Conservation (phyloP, 495 filamentous ascomycete species). For the Cudoniella acicularis region DNA sequence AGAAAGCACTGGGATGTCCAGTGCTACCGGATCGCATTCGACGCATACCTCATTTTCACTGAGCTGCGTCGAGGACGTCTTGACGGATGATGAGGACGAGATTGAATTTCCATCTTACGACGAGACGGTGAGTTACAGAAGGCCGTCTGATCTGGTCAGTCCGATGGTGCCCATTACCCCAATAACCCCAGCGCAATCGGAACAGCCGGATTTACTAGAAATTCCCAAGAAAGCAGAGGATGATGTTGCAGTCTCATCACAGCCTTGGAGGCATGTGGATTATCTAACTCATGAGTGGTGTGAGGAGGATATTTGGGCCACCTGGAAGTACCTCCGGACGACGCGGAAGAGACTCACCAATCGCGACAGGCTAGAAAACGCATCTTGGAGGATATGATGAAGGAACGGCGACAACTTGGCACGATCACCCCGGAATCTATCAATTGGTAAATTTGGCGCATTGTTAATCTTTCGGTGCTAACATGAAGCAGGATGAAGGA, state of each 20-base stretch:
- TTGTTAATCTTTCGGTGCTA: not conserved
- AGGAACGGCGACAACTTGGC: conserved; percentile 73
- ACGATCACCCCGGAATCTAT: conserved; percentile 38
- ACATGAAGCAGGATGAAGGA: conserved; percentile 73
- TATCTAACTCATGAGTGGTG: conserved; percentile 93
- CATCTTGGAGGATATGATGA: conserved; percentile 97
- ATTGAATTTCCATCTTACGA: conserved; percentile 57
- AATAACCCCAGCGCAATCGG: conserved; percentile 18
- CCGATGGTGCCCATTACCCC: not conserved
- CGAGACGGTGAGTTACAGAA: conserved; percentile 38
- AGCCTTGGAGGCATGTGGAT: conserved; percentile 88
- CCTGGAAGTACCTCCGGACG: conserved; percentile 85
- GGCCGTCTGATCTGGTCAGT: conserved; percentile 28
- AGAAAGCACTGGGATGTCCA: not conserved
- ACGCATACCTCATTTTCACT: conserved; percentile 41
- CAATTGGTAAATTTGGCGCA: conserved; percentile 17
- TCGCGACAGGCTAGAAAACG: conserved; percentile 83
- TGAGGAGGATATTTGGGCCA: conserved; percentile 96
- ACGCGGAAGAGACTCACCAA: conserved; percentile 73
- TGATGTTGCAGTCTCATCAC: conserved; percentile 68
- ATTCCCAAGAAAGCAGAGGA: conserved; percentile 58
- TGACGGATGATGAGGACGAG: conserved; percentile 41
- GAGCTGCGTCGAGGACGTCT: conserved; percentile 44
- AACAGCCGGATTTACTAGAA: conserved; percentile 37
- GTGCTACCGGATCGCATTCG: not conserved